phyloP scores from a whole-genome alignment of 257 asterid species.

The Solanum piurae region DNA sequence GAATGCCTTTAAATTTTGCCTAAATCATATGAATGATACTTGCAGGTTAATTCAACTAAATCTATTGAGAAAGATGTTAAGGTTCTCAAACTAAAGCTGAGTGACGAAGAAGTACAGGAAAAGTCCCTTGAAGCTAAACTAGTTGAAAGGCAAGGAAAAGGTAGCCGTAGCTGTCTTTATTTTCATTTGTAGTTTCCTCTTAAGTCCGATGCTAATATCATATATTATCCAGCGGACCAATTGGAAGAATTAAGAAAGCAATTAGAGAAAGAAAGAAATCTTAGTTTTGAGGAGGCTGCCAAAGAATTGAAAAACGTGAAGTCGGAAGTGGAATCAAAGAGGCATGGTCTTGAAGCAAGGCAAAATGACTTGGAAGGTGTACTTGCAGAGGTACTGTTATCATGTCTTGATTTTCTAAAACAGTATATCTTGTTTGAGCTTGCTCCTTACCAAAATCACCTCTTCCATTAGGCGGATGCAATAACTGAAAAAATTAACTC shows the following conservation, averaged over 20 bases:
- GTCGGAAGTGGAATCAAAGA: slow-evolving; percentile 50
- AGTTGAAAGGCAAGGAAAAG: slow-evolving; percentile 56
- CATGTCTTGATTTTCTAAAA: background rate
- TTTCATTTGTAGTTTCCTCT: background rate
- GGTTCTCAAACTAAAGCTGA: slow-evolving; percentile 46
- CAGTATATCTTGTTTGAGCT: background rate
- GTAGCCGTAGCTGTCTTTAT: slow-evolving; percentile 22
- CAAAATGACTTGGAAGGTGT: slow-evolving; percentile 52
- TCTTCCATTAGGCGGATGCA: slow-evolving; percentile 37
- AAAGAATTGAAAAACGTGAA: slow-evolving; percentile 55
- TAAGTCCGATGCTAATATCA: background rate
- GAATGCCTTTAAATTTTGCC: background rate
- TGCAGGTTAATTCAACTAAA: slow-evolving; percentile 60
- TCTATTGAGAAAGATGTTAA: slow-evolving; percentile 72
- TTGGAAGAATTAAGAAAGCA: slow-evolving; percentile 45
- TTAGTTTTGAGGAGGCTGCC: slow-evolving; percentile 26
- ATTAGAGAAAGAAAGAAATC: slow-evolving; percentile 48
- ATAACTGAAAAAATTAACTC: slow-evolving; percentile 25
- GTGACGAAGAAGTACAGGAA: slow-evolving; percentile 51
- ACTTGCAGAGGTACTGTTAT: slow-evolving; percentile 45
- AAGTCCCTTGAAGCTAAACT: slow-evolving; percentile 69
- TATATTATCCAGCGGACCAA: slow-evolving; percentile 41
- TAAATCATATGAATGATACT: background rate
- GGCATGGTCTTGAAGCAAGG: slow-evolving; percentile 36
- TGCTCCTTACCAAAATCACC: background rate